Conservation (phyloP, 2,329 filamentous ascomycete species). For the Paecilomyces niveus region DNA sequence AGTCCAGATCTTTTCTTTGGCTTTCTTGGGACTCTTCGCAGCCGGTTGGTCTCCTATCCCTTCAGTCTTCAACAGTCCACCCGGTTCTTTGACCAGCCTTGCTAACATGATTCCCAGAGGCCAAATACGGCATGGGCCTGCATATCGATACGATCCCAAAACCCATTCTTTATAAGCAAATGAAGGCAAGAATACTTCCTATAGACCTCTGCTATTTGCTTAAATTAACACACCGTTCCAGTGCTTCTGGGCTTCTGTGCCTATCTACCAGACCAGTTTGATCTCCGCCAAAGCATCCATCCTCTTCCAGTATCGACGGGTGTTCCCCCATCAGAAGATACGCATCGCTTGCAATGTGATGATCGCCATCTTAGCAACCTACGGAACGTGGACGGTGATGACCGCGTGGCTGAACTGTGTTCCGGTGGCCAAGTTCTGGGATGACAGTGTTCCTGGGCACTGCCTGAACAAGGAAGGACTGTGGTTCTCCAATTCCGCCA, state of each 20-base stretch:
- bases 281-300: slow-evolving; percentile 29
- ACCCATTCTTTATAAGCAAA: slow-evolving; percentile 1
- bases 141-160: slow-evolving; percentile 14
- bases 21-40: slow-evolving; percentile 21
- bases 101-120: slow-evolving; percentile 10
- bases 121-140: slow-evolving; percentile 22
- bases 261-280: slow-evolving; percentile 27
- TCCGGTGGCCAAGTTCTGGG: slow-evolving; percentile 23
- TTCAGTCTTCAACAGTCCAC: not conserved
- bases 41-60: slow-evolving; percentile 16
- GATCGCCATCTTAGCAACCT: slow-evolving; percentile 24
- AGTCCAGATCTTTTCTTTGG: slow-evolving; percentile 20
- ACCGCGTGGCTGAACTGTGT: slow-evolving; percentile 25
- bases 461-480: slow-evolving; percentile 34
- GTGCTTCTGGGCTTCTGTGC: slow-evolving; percentile 26
- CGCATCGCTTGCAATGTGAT: slow-evolving; percentile 25
- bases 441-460: slow-evolving; percentile 14
- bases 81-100: not conserved
- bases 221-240: slow-evolving; percentile 2
- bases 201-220: not conserved
- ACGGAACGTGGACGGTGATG: slow-evolving; percentile 23
- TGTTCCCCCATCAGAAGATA: slow-evolving; percentile 24
- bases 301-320: slow-evolving; percentile 27
- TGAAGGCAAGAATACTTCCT: slow-evolving; percentile 1
- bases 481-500: slow-evolving; percentile 38